Evolutionary conservation across 2,329 filamentous ascomycete species (phyloP), one percentile per base, ranked within the genome.

Genomic region (Kalmusia sp.): DNA sequence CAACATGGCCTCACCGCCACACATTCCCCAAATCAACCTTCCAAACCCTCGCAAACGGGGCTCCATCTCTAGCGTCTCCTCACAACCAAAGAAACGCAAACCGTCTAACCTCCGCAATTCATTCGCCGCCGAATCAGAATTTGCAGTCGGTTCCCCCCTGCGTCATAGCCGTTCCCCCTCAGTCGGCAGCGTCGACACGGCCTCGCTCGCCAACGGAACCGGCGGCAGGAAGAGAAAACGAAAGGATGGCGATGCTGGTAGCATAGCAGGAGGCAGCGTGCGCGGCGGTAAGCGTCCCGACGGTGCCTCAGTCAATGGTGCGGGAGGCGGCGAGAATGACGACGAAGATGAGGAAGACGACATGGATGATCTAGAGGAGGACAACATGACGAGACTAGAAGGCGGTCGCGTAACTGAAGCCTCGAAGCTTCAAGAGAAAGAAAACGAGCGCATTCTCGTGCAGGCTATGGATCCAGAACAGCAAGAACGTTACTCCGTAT

Each of bases 31-130:
- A 11, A 77, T 80, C 55, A 76, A 82, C 14, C 83, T 84, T 21
- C 75, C 76, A 15, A 47, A 47, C 21, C 73, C 73, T 66, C 90
- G 88, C 74, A 90, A 89, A 71, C 86, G 87, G 58, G 79, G 82
- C 40, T 81, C 83, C 17, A 76, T 87, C 57, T 78, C 80, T 8
- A 79, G 79, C 30, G 76, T 79, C 39, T 77, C 75, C 2, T 80
- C 77, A 4, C 59, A 62, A 14, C 77, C 14, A 30, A 91, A 91
- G 70, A 87, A 88, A 40, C 87, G 90, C 67, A 93, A 93, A 69
- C 82, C 87, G 5, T 91, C 88, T 11, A 83, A 87, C 3, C 84
- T 95, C 1, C 89, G 91, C 33, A 93, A 91, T 4, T 92, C 90
- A 0, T 95, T 92, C 68, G 89, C 90, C 0, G 89, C 90, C 22